Conservation (phyloP, 768 basidiomycete species). For the Tulasnella sp. region DNA sequence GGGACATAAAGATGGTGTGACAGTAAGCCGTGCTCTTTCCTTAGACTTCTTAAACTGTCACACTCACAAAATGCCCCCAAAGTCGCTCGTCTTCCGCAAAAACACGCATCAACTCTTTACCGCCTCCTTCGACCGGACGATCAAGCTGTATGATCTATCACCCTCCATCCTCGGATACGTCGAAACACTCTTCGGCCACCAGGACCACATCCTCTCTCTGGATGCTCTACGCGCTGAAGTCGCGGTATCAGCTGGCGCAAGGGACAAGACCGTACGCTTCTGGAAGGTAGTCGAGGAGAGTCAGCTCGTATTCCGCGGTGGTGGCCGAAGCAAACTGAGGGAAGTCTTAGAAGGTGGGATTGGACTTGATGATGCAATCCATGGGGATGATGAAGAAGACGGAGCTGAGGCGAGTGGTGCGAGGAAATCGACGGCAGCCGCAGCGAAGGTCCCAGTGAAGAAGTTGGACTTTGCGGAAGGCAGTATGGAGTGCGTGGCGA, state of each 20-base stretch:
- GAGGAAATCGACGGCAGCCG: slow-evolving; percentile 21
- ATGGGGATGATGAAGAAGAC: slow-evolving; percentile 17
- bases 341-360: slow-evolving; percentile 73
- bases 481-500: slow-evolving; percentile 80
- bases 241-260: slow-evolving; percentile 75
- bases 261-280: slow-evolving; percentile 84
- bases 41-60: slow-evolving; percentile 11
- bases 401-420: slow-evolving; percentile 20
- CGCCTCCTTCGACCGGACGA: slow-evolving; percentile 72
- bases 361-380: slow-evolving; percentile 36
- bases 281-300: slow-evolving; percentile 97
- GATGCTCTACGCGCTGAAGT: slow-evolving; percentile 76
- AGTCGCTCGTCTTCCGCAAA: slow-evolving; percentile 69
- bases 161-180: slow-evolving; percentile 78
- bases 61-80: slow-evolving; percentile 2
- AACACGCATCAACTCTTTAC: slow-evolving; percentile 64
- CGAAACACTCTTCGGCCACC: slow-evolving; percentile 95
- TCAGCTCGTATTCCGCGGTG: slow-evolving; percentile 92
- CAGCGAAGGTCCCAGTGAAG: not conserved
- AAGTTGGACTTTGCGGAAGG: slow-evolving; percentile 59
- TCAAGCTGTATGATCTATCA: slow-evolving; percentile 74
- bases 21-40: slow-evolving; percentile 41
- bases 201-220: slow-evolving; percentile 69
- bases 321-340: slow-evolving; percentile 53
- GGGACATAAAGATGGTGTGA: slow-evolving; percentile 63